Evolutionary conservation across 2,329 filamentous ascomycete genomes (phyloP).

Genomic region (Neofusicoccum kwambonambiense): DNA sequence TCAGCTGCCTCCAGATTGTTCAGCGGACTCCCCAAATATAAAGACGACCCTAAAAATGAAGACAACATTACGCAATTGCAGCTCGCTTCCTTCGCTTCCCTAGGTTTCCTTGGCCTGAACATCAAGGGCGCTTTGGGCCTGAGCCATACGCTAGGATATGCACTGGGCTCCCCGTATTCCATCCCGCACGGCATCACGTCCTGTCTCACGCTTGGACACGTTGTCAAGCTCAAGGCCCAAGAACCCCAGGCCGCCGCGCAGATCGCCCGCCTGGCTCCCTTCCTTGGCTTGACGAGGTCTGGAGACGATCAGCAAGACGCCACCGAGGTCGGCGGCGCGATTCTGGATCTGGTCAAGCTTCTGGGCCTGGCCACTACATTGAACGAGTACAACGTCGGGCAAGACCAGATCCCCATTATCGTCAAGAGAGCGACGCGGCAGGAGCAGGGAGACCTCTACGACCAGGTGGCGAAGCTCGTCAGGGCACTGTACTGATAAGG

Average conservation of each 20-base stretch:
- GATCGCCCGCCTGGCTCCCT: slow-evolving; percentile 46
- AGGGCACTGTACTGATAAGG: slow-evolving; percentile 39
- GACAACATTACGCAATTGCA: slow-evolving; percentile 52
- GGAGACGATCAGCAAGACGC: slow-evolving; percentile 46
- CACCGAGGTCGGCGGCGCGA: slow-evolving; percentile 43
- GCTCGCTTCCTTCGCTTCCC: slow-evolving; percentile 51
- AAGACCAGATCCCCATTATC: slow-evolving; percentile 44
- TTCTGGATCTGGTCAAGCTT: slow-evolving; percentile 44
- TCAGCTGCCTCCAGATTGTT: slow-evolving; percentile 50
- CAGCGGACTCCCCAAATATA: slow-evolving; percentile 48
- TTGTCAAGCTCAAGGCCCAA: slow-evolving; percentile 53
- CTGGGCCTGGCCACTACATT: slow-evolving; percentile 48
- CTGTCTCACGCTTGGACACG: slow-evolving; percentile 55
- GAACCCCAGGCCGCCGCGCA: slow-evolving; percentile 46
- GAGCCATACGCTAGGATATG: slow-evolving; percentile 49
- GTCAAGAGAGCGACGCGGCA: slow-evolving; percentile 44
- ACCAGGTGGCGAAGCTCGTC: slow-evolving; percentile 45
- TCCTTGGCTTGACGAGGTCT: slow-evolving; percentile 39
- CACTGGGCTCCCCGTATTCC: slow-evolving; percentile 53
- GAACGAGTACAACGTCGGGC: slow-evolving; percentile 45
- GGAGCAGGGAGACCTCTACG: slow-evolving; percentile 44
- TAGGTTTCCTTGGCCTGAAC: slow-evolving; percentile 53
- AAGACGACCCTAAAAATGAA: slow-evolving; percentile 45
- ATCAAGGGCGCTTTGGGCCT: slow-evolving; percentile 53
- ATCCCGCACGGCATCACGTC: slow-evolving; percentile 59